Base-by-base conservation (phyloP, 2,329 filamentous ascomycete genomes). In the Thelonectria olida region DNA sequence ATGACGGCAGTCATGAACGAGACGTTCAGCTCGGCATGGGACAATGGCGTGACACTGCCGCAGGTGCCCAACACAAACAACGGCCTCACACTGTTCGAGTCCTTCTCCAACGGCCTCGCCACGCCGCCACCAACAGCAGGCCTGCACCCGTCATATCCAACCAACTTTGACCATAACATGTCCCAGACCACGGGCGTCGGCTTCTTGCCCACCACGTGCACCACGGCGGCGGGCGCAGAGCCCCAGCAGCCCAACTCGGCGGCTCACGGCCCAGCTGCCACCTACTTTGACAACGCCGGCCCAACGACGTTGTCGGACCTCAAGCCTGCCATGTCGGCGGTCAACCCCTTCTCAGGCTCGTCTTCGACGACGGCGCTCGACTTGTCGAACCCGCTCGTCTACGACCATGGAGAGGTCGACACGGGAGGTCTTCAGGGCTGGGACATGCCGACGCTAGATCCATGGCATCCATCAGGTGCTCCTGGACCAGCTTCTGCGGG, bases 81-180 rank as follows among this genome's bases (percentile, higher is more conserved):
- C 52, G 66, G 73, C 20, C 68, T 79, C 31, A 77, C 76, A 34
- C 72, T 86, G 23, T 78, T 86, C 20, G 83, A 86, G 63, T 78
- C 78, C n/a, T 85, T 83, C 62, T 75, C 80, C 19, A 80, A 81
- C 60, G 85, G 84, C 2, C 81, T 88, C 17, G 81, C 81, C 25
- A 88, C 86, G 6, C 85, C 86, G 22, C 85, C 85, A 4, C 85
- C 84, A 5, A 84, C 82, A 2, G 85, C 84, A 1, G 80, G 80
- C 2, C 73, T 88, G 13, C 79, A 82, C 22, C 78, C 78, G 36
- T 79, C 80, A 0, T 84, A 84, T 66, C 76, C 80, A 41, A 69
- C 75, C 15, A 78, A 79, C 61, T 85, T 84, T 68, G 81, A 84
- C 50, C 71, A 75, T 49, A 67, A 59, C 59, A 73, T 78, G 69